These are phyloP conservation scores for Boletus pseudo-olivaceus DNA, from an alignment of 768 basidiomycete genomes.

Conservation along the genomic window DNA sequence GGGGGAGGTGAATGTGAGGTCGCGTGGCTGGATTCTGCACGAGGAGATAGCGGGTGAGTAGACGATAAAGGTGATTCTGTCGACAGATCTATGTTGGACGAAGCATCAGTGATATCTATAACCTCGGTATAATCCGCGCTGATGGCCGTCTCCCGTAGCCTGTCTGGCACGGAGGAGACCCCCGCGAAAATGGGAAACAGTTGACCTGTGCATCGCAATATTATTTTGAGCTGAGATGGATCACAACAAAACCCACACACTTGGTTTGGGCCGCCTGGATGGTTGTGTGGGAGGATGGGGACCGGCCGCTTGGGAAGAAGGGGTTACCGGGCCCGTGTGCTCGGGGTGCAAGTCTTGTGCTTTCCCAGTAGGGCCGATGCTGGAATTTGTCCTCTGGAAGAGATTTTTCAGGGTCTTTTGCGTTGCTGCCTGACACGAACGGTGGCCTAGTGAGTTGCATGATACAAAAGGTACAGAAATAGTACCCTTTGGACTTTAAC, in stretches of 20 bases:
- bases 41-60: constrained; percentile 5
- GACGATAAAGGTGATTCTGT: constrained; percentile 12
- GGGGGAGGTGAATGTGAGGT: constrained; percentile 7
- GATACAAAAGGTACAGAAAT: background rate
- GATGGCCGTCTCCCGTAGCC: background rate
- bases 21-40: constrained; percentile 5
- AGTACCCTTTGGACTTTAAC: constrained; percentile 19
- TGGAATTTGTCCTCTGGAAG: constrained; percentile 18
- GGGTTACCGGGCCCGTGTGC: background rate
- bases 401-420: constrained; percentile 30
- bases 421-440: constrained; percentile 8
- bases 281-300: background rate
- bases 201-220: constrained; percentile 13
- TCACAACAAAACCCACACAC: constrained; percentile 15
- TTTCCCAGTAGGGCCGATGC: background rate
- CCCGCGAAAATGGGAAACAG: constrained; percentile 28
- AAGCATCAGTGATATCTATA: constrained; percentile 18
- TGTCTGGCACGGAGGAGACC: constrained; percentile 1
- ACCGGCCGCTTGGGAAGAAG: background rate
- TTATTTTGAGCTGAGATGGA: background rate
- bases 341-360: background rate
- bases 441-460: constrained; percentile 6
- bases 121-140: constrained; percentile 16
- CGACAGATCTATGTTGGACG: constrained; percentile 14
- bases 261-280: constrained; percentile 6